These are phyloP conservation scores for Rhinocladiella similis DNA, from an alignment of 2,329 filamentous ascomycete species.

Conservation along the genomic window DNA sequence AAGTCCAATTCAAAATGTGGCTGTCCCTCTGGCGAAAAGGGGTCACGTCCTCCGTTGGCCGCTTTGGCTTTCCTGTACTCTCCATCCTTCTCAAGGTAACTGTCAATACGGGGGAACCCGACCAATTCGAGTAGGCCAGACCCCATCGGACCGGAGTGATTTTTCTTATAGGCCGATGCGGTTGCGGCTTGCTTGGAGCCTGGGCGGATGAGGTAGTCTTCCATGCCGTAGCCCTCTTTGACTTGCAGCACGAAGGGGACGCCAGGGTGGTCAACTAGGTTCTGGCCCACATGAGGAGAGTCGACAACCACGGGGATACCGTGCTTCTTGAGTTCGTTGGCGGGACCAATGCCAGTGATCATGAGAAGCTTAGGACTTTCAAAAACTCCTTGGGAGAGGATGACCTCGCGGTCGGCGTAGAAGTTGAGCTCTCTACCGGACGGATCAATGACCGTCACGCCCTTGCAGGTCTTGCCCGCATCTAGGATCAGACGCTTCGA, in stretches of 20 bases:
- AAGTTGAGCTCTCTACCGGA: constrained; percentile 47
- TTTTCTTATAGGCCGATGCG: constrained; percentile 38
- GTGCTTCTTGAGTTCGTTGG: constrained; percentile 52
- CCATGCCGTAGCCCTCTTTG: constrained; percentile 43
- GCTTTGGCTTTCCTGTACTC: constrained; percentile 49
- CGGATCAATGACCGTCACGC: constrained; percentile 49
- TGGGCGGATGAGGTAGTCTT: constrained; percentile 40
- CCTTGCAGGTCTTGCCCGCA: constrained; percentile 39
- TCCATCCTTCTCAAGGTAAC: constrained; percentile 49
- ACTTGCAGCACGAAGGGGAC: constrained; percentile 43
- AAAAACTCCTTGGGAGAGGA: constrained; percentile 56
- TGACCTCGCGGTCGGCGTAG: constrained; percentile 51
- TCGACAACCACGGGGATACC: constrained; percentile 56
- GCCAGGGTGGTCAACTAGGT: constrained; percentile 58
- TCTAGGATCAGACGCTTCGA: constrained; percentile 59
- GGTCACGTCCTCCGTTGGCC: constrained; percentile 47
- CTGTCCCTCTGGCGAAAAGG: constrained; percentile 58
- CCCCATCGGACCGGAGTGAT: constrained; percentile 42
- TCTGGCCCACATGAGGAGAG: constrained; percentile 63
- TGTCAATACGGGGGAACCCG: constrained; percentile 59
- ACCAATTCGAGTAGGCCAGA: constrained; percentile 53
- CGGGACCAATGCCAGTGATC: constrained; percentile 62
- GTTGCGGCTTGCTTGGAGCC: constrained; percentile 37
- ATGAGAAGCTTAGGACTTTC: constrained; percentile 66
- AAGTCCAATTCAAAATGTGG: constrained; percentile 66